Base-by-base conservation (phyloP, 495 filamentous ascomycete species). In the Bombardia bombarda region DNA sequence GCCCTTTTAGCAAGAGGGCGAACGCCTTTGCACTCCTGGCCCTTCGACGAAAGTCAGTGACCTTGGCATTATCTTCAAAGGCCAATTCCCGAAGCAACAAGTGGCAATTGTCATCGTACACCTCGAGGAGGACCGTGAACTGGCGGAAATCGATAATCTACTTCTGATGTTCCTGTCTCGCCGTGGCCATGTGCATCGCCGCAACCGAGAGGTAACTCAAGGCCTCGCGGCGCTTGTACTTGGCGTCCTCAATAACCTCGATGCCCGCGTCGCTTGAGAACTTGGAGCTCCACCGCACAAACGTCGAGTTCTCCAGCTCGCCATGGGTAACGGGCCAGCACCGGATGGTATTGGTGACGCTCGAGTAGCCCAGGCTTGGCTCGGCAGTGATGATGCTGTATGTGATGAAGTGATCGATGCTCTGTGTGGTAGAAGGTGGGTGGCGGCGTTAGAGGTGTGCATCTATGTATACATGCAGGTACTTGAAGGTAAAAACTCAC, bases 221-320 rank as follows among this genome's bases (percentile, higher is more conserved):
- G 5, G 78, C 80, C 48, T 84, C 80, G 20, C 74, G 76, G 46
- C 80, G 80, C 70, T 84, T 84, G 74, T 77, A 84, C 61, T 78
- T 80, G 31, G 78, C 80, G 53, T 84, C 80, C 61, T 82, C 73
- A 38, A 84, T 79, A 24, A 83, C 80, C 33, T 72, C 80, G 26
- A 78, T 70, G 61, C 81, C 78, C 43, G 80, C 80, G 65, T 84
- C 80, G 45, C 74, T 80, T 19, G 73, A 74, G 58, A 84, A 84
- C 54, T 75, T 75, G 35, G 73, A 77, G 5, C 68, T 75, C 80
- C 80, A 84, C 41, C 72, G 65, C 26, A 83, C 62, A 48, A 75
- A 84, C 4, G 80, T 83, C 42, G 63, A 65, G 24, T 75, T 77
- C 54, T 76, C 76, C 9, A 70, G 59, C 49, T 74, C 64, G 36